These are phyloP conservation scores for Calonectria leucothoes DNA, from an alignment of 2,329 filamentous ascomycete species.

Conservation along the genomic window DNA sequence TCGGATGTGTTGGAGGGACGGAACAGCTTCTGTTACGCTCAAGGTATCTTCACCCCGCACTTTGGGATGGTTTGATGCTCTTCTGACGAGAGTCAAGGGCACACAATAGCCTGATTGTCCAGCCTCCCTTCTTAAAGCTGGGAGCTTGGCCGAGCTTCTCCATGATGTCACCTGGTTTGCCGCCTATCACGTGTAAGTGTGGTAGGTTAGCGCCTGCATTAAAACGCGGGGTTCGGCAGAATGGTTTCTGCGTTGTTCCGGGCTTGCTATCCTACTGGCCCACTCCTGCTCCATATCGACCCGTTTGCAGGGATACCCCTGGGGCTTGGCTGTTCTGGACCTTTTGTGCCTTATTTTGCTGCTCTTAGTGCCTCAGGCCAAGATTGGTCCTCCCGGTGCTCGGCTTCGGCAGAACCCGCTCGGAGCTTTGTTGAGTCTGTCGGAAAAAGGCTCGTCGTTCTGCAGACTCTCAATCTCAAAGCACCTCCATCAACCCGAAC, in stretches of 20 bases:
- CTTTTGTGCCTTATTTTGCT: conserved; percentile 11
- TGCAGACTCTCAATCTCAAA: conserved; percentile 49
- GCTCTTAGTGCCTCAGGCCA: conserved; percentile 41
- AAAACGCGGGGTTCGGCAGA: conserved; percentile 43
- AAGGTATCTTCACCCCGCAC: conserved; percentile 41
- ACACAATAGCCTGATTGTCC: conserved; percentile 38
- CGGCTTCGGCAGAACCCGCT: conserved; percentile 52
- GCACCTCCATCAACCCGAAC: conserved; percentile 49
- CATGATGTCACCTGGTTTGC: conserved; percentile 41
- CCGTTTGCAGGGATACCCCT: conserved; percentile 3
- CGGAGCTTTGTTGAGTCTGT: conserved; percentile 44
- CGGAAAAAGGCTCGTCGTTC: conserved; percentile 55
- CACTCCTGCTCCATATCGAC: conserved; percentile 1
- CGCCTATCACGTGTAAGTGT: conserved; percentile 37
- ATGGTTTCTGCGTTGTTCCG: conserved; percentile 30
- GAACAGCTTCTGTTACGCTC: conserved; percentile 42
- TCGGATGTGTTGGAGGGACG: conserved; percentile 42
- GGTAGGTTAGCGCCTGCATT: conserved; percentile 32
- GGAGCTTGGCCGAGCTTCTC: conserved; percentile 38
- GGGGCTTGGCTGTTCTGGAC: conserved; percentile 10
- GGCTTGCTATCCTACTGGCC: conserved; percentile 13
- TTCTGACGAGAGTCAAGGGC: conserved; percentile 22
- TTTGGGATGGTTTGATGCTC: conserved; percentile 26
- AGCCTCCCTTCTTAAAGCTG: conserved; percentile 43
- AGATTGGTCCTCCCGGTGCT: conserved; percentile 27